These are phyloP conservation scores for Alternaria brassicicola DNA, from an alignment of 2,329 filamentous ascomycete genomes.

Conservation along the genomic window DNA sequence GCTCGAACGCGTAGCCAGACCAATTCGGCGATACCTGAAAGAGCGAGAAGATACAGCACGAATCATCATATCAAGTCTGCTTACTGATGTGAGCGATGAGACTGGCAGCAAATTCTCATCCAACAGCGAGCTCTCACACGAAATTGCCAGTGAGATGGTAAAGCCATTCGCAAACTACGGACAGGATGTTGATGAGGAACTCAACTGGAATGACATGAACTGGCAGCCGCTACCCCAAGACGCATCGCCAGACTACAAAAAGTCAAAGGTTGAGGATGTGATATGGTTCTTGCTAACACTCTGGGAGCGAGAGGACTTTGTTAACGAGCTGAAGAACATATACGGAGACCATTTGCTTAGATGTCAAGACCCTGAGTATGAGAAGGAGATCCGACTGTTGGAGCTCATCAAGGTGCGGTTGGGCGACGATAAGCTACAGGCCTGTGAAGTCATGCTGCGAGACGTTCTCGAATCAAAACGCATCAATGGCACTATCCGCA, in stretches of 20 bases:
- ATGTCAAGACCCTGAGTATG: slow-evolving; percentile 68
- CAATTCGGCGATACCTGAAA: slow-evolving; percentile 76
- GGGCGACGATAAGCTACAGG: slow-evolving; percentile 83
- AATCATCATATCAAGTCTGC: slow-evolving; percentile 75
- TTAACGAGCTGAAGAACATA: slow-evolving; percentile 89
- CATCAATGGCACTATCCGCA: slow-evolving; percentile 64
- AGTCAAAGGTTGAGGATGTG: slow-evolving; percentile 86
- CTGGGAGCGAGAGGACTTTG: slow-evolving; percentile 90
- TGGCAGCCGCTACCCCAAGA: slow-evolving; percentile 95
- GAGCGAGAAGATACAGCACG: slow-evolving; percentile 78
- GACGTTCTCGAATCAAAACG: slow-evolving; percentile 84
- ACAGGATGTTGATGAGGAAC: slow-evolving; percentile 61
- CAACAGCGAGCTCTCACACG: slow-evolving; percentile 69
- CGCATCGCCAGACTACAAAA: slow-evolving; percentile 86
- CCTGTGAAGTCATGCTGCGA: slow-evolving; percentile 96
- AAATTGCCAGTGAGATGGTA: slow-evolving; percentile 70
- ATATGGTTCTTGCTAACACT: slow-evolving; percentile 88
- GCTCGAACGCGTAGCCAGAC: slow-evolving; percentile 73
- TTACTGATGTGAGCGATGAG: slow-evolving; percentile 65
- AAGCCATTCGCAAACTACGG: slow-evolving; percentile 64
- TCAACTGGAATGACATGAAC: slow-evolving; percentile 90
- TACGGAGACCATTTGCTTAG: slow-evolving; percentile 79
- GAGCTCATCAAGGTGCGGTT: slow-evolving; percentile 88
- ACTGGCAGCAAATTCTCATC: slow-evolving; percentile 53
- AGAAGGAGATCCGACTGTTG: slow-evolving; percentile 80